phyloP scores from a whole-genome alignment of 208 protist species.

The Naegleria gruberi region DNA sequence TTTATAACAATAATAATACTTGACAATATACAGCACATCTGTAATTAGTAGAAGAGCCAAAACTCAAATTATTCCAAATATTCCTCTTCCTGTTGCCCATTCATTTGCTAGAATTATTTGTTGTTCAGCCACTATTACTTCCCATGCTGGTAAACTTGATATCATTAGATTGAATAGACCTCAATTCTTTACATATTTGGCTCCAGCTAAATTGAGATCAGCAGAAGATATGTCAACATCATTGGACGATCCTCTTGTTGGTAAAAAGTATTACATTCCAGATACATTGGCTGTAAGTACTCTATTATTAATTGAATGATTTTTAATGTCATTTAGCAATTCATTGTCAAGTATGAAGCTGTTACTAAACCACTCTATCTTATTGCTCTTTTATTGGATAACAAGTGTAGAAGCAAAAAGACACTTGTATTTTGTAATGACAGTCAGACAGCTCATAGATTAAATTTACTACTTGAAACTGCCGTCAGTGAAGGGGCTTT shows the following conservation, averaged over 20 bases:
- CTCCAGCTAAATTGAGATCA: not conserved
- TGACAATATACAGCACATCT: not conserved
- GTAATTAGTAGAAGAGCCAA: not conserved
- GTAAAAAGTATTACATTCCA: not conserved
- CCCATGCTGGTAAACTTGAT: not conserved
- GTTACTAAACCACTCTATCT: not conserved
- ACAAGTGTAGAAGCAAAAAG: not conserved
- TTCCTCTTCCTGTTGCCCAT: not conserved
- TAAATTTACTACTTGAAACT: not conserved
- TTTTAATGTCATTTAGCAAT: not conserved
- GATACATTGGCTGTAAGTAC: not conserved
- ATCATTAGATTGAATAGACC: not conserved
- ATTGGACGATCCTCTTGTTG: not conserved
- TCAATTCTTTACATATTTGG: constrained; percentile 4
- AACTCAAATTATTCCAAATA: not conserved
- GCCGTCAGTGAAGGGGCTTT: not conserved
- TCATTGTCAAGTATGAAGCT: not conserved
- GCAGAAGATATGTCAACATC: not conserved
- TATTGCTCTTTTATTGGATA: not conserved
- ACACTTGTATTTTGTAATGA: not conserved
- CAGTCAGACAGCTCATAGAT: not conserved
- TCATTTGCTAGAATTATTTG: not conserved
- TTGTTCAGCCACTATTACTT: constrained; percentile 2
- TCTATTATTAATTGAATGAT: not conserved
- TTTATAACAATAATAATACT: not conserved